phyloP scores from a whole-genome alignment of 257 asterid species.

The Solanum chiquidenum region DNA sequence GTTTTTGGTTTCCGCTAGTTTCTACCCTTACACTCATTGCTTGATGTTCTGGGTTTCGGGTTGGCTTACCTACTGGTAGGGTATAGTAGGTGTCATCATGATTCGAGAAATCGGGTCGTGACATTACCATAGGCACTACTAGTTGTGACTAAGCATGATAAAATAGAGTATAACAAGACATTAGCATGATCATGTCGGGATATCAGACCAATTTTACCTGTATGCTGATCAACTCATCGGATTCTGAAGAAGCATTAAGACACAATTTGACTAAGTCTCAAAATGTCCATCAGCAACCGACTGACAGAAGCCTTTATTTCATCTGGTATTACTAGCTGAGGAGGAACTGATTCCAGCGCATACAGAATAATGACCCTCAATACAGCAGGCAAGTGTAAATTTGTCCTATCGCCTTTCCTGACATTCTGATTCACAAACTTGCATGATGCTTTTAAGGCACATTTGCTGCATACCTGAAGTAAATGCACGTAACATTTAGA shows the following conservation, averaged over 20 bases:
- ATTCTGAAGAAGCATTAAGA: conserved; percentile 4
- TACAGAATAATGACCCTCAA: conserved; percentile 41
- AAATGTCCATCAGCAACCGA: conserved; percentile 46
- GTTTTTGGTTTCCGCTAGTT: no score
- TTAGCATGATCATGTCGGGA: background rate
- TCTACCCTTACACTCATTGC: no score
- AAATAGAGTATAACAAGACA: background rate
- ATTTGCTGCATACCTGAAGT: conserved; percentile 64
- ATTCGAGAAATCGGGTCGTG: no score
- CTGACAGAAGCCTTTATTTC: conserved; percentile 40
- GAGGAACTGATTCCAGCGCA: conserved; percentile 55
- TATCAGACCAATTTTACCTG: background rate
- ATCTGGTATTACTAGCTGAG: conserved; percentile 42
- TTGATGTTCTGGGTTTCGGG: no score
- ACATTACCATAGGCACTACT: background rate
- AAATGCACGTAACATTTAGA: background rate
- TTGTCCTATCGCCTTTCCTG: conserved; percentile 8
- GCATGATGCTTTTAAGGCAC: conserved; percentile 52
- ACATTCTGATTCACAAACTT: conserved; percentile 28
- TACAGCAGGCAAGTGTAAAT: conserved; percentile 31
- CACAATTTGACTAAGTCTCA: conserved; percentile 36
- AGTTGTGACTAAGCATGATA: background rate
- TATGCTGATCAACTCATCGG: background rate
- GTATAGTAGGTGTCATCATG: no score
- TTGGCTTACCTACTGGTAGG: no score